Percentiles rank a stretch among this genome's conserved stretches.
These are phyloP conservation scores for Taiozyma sp. DNA, from an alignment of 1,139 yeast species.

Conservation along the genomic window DNA sequence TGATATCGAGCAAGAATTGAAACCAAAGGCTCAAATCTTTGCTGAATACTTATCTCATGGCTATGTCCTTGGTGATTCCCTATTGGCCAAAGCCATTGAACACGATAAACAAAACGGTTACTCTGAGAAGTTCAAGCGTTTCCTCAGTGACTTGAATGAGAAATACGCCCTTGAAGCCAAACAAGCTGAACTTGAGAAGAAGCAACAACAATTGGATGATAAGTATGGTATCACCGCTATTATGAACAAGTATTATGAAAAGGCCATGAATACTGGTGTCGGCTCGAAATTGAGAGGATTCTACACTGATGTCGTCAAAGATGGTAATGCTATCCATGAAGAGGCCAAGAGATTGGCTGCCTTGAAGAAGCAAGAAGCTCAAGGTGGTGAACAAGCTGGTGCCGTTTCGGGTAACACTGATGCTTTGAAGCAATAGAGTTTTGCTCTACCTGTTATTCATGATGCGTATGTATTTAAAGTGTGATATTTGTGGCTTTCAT, in stretches of 20 bases:
- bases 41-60: constrained; percentile 77
- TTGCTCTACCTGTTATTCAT: background rate
- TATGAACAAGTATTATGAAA: constrained; percentile 45
- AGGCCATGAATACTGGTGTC: constrained; percentile 36
- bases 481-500: too few relatives aligned
- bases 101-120: constrained; percentile 65
- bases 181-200: constrained; percentile 29
- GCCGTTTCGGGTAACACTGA: background rate
- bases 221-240: constrained; percentile 35
- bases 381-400: background rate
- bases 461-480: background rate
- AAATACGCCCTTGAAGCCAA: constrained; percentile 54
- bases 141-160: constrained; percentile 49
- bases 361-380: constrained; percentile 37
- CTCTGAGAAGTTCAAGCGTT: constrained; percentile 50
- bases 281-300: constrained; percentile 50
- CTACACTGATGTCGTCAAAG: constrained; percentile 49
- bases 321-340: constrained; percentile 60
- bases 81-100: constrained; percentile 54
- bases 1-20: constrained; percentile 69
- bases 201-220: constrained; percentile 33
- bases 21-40: constrained; percentile 71
- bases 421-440: background rate
- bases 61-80: constrained; percentile 58
- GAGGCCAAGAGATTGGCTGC: constrained; percentile 72